Evolutionary conservation across 2,329 filamentous ascomycete genomes (phyloP).

Genomic region (Diaporthe capsici): DNA sequence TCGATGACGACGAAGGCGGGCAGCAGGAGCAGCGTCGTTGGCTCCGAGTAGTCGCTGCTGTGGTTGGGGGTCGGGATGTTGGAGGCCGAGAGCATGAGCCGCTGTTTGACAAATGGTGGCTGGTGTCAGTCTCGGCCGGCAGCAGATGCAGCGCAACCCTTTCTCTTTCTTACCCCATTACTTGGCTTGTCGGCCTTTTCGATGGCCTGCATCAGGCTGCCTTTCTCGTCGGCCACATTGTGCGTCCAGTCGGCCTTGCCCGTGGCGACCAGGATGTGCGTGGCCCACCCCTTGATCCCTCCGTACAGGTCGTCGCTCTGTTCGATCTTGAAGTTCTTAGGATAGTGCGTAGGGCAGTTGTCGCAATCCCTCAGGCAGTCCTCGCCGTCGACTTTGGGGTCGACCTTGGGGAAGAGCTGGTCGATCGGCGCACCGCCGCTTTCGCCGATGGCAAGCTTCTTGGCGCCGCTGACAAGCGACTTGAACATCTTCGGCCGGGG

Average conservation of each 20-base stretch:
- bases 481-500: slow-evolving; percentile 48
- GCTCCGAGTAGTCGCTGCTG: slow-evolving; percentile 72
- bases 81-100: slow-evolving; percentile 90
- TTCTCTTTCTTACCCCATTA: slow-evolving; percentile 73
- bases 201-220: slow-evolving; percentile 85
- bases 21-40: slow-evolving; percentile 86
- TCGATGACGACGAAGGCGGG: slow-evolving; percentile 88
- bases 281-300: slow-evolving; percentile 86
- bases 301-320: slow-evolving; percentile 86
- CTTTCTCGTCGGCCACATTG: slow-evolving; percentile 89
- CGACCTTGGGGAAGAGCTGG: slow-evolving; percentile 80
- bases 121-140: slow-evolving; percentile 12
- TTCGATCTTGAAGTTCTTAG: slow-evolving; percentile 80
- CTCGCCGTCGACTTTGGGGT: slow-evolving; percentile 85
- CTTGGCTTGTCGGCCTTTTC: slow-evolving; percentile 69
- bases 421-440: slow-evolving; percentile 47
- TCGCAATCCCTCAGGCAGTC: slow-evolving; percentile 92
- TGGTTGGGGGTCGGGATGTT: slow-evolving; percentile 87
- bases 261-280: slow-evolving; percentile 93
- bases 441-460: slow-evolving; percentile 51
- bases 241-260: slow-evolving; percentile 95
- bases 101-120: slow-evolving; percentile 59
- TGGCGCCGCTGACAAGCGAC: slow-evolving; percentile 56
- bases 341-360: slow-evolving; percentile 84
- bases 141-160: background rate